Evolutionary conservation across 768 basidiomycete genomes (phyloP).

Genomic region (Fibroporia radiculosa): DNA sequence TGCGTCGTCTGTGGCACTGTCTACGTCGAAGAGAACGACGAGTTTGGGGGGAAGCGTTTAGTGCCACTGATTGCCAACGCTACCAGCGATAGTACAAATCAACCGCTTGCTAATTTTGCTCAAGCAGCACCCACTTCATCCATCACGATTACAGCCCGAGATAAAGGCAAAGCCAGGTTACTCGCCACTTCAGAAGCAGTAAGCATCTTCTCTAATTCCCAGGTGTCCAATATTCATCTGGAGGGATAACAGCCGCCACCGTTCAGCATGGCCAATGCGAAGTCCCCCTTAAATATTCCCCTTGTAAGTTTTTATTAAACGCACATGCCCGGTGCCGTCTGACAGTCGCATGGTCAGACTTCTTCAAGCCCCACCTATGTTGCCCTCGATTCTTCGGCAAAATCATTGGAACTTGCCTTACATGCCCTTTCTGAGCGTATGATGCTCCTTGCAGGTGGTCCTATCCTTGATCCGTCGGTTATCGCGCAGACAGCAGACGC

Average conservation of each 20-base stretch:
- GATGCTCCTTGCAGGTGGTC: constrained; percentile 31
- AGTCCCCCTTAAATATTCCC: background rate
- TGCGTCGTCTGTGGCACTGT: constrained; percentile 69
- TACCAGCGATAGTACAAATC: constrained; percentile 1
- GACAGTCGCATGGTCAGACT: background rate
- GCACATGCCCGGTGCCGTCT: background rate
- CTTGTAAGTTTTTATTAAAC: background rate
- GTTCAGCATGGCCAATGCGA: background rate
- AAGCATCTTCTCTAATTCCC: no score
- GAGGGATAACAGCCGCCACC: background rate
- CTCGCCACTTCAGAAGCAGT: background rate
- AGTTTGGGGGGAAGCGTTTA: constrained; percentile 37
- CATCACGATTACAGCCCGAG: background rate
- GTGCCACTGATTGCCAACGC: constrained; percentile 8
- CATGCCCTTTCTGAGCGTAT: constrained; percentile 45
- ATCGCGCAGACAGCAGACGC: constrained; percentile 61
- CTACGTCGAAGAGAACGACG: constrained; percentile 48
- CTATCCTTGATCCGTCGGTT: constrained; percentile 35
- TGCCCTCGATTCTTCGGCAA: constrained; percentile 30
- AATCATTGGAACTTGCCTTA: constrained; percentile 47
- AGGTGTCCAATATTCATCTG: no score
- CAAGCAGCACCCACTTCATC: background rate
- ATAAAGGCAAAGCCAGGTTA: constrained; percentile 7
- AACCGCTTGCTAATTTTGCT: background rate
- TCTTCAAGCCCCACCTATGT: constrained; percentile 8